Percentiles rank a stretch among this genome's conserved stretches.
Evolutionary conservation across 768 basidiomycete genomes (phyloP).

Genomic region (Tulasnella sp.): DNA sequence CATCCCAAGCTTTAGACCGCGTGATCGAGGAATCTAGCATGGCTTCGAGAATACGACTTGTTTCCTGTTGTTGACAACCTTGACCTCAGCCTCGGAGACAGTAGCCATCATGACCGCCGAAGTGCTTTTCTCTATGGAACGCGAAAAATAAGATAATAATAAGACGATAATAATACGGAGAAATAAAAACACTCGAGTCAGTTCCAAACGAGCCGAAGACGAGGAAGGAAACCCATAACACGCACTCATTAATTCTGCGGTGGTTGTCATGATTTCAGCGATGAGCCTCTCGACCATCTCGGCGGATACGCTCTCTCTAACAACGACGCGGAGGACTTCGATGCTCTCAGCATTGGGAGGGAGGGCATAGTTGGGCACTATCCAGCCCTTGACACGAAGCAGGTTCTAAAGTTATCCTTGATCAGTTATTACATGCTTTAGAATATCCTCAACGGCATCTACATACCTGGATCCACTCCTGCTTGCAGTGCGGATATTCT

Average conservation of each 20-base stretch:
- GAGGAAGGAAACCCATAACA: not conserved
- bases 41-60: slow-evolving; percentile 15
- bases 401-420: too few species aligned
- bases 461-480: slow-evolving; percentile 41
- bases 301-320: slow-evolving; percentile 45
- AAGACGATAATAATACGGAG: too few species aligned
- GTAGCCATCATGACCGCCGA: slow-evolving; percentile 6
- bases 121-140: slow-evolving; percentile 12
- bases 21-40: not conserved
- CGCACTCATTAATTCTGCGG: slow-evolving; percentile 43
- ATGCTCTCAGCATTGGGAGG: slow-evolving; percentile 40
- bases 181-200: not conserved
- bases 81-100: not conserved
- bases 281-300: slow-evolving; percentile 58
- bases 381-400: slow-evolving; percentile 43
- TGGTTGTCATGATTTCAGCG: slow-evolving; percentile 55
- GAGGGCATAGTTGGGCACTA: slow-evolving; percentile 48
- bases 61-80: not conserved
- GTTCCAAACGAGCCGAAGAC: not conserved
- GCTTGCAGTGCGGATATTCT: slow-evolving; percentile 45
- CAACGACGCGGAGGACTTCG: slow-evolving; percentile 51
- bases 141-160: not conserved
- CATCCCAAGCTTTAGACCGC: too few species aligned
- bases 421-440: too few species aligned
- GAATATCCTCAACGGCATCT: too few species aligned